Conservation (phyloP, 495 filamentous ascomycete species). For the Amphirosellinia nigrospora region DNA sequence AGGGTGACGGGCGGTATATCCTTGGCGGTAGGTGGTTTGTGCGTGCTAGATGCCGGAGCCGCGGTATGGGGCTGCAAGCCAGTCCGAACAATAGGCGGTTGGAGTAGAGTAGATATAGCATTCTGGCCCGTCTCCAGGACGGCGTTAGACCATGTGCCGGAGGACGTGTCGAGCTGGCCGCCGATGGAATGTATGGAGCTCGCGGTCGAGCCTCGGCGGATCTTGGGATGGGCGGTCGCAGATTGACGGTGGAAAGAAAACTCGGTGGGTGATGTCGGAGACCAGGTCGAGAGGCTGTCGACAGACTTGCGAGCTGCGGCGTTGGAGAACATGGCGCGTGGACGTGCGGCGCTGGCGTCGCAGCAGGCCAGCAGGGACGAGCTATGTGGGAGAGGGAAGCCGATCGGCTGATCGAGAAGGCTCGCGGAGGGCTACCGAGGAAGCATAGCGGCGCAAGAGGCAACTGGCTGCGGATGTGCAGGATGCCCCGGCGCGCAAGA, state of each 20-base stretch:
- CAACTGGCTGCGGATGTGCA: slow-evolving; percentile 24
- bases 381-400: slow-evolving; percentile 35
- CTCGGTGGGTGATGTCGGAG: slow-evolving; percentile 61
- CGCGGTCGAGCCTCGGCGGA: slow-evolving; percentile 77
- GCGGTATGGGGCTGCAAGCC: slow-evolving; percentile 78
- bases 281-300: slow-evolving; percentile 66
- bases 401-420: slow-evolving; percentile 37
- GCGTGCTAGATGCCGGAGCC: slow-evolving; percentile 66
- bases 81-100: slow-evolving; percentile 87
- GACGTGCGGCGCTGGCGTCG: slow-evolving; percentile 29
- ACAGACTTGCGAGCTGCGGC: slow-evolving; percentile 70
- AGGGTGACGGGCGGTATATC: slow-evolving; percentile 96
- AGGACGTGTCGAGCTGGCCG: slow-evolving; percentile 71
- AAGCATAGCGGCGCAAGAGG: slow-evolving; percentile 40
- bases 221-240: slow-evolving; percentile 30
- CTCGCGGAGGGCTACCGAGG: slow-evolving; percentile 41
- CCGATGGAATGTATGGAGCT: slow-evolving; percentile 72
- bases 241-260: slow-evolving; percentile 62
- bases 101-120: slow-evolving; percentile 92
- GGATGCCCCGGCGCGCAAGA: slow-evolving; percentile 26
- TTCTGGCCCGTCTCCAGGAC: slow-evolving; percentile 82
- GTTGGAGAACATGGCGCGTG: slow-evolving; percentile 65
- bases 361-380: slow-evolving; percentile 24
- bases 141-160: slow-evolving; percentile 59
- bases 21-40: slow-evolving; percentile 82